phyloP scores from a whole-genome alignment of 2,329 filamentous ascomycete genomes.

The Helminthosporium solani region DNA sequence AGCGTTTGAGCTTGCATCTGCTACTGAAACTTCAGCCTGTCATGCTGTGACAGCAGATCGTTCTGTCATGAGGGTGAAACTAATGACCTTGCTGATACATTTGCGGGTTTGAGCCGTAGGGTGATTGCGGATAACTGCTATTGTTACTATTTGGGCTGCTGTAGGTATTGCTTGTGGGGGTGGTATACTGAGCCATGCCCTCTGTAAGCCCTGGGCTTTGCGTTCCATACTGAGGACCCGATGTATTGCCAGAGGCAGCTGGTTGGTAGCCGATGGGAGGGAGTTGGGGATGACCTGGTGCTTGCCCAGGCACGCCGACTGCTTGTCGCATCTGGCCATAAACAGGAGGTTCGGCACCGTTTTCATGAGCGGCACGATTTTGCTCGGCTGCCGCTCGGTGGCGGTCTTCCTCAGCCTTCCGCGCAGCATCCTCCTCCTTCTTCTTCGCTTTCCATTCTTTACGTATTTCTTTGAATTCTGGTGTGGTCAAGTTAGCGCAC shows the following conservation, averaged over 20 bases:
- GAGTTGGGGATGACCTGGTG: conserved; percentile 49
- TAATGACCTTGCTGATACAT: conserved; percentile 50
- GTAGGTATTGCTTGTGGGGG: conserved; percentile 46
- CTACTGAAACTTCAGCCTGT: conserved; percentile 19
- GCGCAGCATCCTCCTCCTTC: conserved; percentile 92
- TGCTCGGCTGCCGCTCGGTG: conserved; percentile 64
- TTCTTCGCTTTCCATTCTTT: conserved; percentile 99
- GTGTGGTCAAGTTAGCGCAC: conserved; percentile 39
- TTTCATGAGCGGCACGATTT: conserved; percentile 54
- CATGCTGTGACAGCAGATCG: conserved; percentile 6
- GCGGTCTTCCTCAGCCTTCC: conserved; percentile 87
- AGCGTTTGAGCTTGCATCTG: conserved; percentile 24
- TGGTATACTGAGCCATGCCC: conserved; percentile 52
- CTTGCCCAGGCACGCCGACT: conserved; percentile 47
- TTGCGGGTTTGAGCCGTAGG: conserved; percentile 51
- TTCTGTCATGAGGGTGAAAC: conserved; percentile 6
- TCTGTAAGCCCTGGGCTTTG: conserved; percentile 50
- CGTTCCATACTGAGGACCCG: conserved; percentile 49
- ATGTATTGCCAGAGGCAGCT: conserved; percentile 45
- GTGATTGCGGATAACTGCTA: conserved; percentile 53
- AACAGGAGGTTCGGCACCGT: conserved; percentile 53
- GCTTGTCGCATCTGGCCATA: conserved; percentile 49
- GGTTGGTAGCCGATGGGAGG: conserved; percentile 55
- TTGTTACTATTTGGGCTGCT: conserved; percentile 45
- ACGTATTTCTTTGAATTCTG: conserved; percentile 98